phyloP scores from a whole-genome alignment of 306 rosid genomes.

The Crotalaria pallida region DNA sequence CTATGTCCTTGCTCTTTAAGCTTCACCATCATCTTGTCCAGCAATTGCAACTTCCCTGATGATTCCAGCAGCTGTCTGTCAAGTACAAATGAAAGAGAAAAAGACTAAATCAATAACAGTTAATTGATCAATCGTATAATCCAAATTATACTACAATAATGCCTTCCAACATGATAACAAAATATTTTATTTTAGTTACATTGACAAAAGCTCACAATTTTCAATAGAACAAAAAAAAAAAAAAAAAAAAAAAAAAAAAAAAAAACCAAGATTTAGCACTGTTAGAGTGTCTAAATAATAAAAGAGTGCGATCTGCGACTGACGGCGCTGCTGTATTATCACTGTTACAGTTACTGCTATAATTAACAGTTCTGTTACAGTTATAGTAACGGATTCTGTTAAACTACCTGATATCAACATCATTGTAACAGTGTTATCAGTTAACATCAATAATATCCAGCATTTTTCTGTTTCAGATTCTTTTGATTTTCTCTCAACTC shows the following conservation, averaged over 20 bases:
- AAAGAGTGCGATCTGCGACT: background rate
- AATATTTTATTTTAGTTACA: constrained; percentile 1
- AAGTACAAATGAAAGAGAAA: constrained; percentile 19
- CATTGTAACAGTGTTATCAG: background rate
- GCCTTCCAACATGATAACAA: background rate
- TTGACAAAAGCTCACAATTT: background rate
- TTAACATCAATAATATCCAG: background rate
- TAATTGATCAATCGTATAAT: background rate
- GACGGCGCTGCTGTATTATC: background rate
- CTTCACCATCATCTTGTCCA: constrained; percentile 97
- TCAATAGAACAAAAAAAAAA: background rate
- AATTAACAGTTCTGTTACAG: background rate
- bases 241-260: constrained; percentile 13
- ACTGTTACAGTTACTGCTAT: background rate
- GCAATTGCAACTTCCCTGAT: constrained; percentile 91
- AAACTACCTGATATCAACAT: background rate
- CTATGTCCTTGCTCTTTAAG: constrained; percentile 97
- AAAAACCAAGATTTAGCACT: constrained; percentile 10
- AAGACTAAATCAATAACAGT: background rate
- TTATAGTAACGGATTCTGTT: background rate
- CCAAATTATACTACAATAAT: background rate
- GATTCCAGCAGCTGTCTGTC: constrained; percentile 89
- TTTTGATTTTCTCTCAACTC: background rate
- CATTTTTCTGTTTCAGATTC: background rate
- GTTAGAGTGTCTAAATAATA: background rate